phyloP scores from a whole-genome alignment of 371 early-diverging fungal species.

The Apophysomyces sp. region DNA sequence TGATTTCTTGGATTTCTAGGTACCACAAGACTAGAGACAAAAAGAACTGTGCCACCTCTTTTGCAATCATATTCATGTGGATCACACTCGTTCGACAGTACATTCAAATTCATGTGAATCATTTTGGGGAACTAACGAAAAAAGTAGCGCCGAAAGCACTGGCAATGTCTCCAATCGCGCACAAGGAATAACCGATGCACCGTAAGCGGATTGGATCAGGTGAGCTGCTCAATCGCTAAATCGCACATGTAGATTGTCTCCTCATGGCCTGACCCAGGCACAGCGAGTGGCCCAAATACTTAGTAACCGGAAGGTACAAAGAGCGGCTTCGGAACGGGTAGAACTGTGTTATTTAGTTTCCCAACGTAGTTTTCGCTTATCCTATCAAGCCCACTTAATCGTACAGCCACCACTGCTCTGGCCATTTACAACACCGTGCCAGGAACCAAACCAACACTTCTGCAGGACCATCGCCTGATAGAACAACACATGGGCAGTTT shows the following conservation, averaged over 20 bases:
- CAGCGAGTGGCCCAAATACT: background rate
- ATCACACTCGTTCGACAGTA: background rate
- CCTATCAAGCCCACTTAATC: background rate
- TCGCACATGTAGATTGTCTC: background rate
- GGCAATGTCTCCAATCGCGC: background rate
- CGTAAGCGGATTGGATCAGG: background rate
- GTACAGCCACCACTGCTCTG: background rate
- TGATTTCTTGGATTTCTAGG: background rate
- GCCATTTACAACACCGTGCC: background rate
- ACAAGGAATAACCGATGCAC: slow-evolving; percentile 6
- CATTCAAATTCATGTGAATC: background rate
- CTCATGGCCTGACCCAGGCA: background rate
- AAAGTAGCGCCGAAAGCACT: slow-evolving; percentile 4
- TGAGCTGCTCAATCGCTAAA: background rate
- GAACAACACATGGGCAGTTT: slow-evolving; percentile 3
- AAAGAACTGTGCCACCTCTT: background rate
- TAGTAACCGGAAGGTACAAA: background rate
- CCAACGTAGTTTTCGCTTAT: background rate
- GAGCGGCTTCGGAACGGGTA: background rate
- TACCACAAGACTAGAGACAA: background rate
- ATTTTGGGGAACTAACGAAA: background rate
- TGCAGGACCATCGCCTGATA: background rate
- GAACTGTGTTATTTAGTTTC: background rate
- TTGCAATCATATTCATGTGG: background rate
- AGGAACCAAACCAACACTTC: background rate